A percentile compares a stretch with the other conserved stretches of the same genome.
Conservation (phyloP, 176 grass and related monocot genomes). For the Musa schizocarpa region DNA sequence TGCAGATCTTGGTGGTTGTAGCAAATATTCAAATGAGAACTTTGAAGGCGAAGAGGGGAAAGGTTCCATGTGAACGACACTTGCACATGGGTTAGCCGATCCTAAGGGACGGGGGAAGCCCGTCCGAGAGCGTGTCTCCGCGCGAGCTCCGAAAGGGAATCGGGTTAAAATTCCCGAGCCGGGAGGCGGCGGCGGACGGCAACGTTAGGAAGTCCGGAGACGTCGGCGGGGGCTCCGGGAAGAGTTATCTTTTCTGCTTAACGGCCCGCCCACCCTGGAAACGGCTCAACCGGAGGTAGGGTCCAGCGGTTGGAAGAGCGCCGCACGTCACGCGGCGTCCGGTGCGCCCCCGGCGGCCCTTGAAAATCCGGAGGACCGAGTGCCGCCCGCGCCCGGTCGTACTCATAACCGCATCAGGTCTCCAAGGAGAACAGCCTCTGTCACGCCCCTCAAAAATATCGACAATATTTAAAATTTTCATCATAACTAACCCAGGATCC, state of each 20-base stretch:
- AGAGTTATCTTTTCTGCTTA: constrained; percentile 30
- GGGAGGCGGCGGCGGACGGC: constrained; percentile 30
- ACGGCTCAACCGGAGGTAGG: constrained; percentile 43
- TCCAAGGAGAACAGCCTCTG: constrained; percentile 71
- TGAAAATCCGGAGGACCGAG: constrained; percentile 51
- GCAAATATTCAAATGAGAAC: too few relatives aligned
- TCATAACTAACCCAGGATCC: too few relatives aligned
- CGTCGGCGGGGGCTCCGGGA: constrained; percentile 27
- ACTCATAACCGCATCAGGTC: constrained; percentile 31
- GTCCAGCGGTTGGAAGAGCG: constrained; percentile 46
- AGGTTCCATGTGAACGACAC: constrained; percentile 56
- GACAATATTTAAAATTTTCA: too few relatives aligned
- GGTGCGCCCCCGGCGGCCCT: constrained; percentile 44
- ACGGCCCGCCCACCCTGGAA: constrained; percentile 43
- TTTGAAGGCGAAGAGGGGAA: constrained; percentile 55
- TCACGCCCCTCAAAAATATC: too few relatives aligned
- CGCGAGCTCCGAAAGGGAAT: too few relatives aligned
- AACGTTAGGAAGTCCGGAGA: constrained; percentile 35
- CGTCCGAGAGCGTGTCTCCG: too few relatives aligned
- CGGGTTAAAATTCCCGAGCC: constrained; percentile 14
- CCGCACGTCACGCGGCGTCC: constrained; percentile 47
- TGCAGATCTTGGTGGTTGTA: too few relatives aligned
- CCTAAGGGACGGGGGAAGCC: constrained; percentile 20
- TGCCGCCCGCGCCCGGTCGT: constrained; percentile 23
- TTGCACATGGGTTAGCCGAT: constrained; percentile 63